Evolutionary conservation across 2,329 filamentous ascomycete species (phyloP).

Genomic region (Beauveria australis): DNA sequence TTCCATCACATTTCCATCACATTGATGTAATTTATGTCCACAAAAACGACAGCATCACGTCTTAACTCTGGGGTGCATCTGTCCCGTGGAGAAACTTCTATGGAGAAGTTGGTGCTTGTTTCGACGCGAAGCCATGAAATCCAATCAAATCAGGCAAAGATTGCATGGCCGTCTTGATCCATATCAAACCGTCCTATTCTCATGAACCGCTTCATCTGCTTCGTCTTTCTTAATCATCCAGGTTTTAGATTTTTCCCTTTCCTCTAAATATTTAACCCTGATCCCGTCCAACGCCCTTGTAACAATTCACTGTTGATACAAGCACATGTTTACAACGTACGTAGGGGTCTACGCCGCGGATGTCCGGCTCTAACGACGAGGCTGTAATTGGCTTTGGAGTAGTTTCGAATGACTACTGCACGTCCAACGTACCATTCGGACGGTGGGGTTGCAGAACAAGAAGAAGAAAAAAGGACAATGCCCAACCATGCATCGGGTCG

Average conservation of each 20-base stretch:
- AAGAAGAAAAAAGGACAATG: not conserved
- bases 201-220: not conserved
- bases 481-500: not conserved
- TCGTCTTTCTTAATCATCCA: not conserved
- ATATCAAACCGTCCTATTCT: not conserved
- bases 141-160: not conserved
- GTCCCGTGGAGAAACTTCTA: constrained; percentile 1
- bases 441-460: not conserved
- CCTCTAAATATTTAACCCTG: no score
- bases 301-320: not conserved
- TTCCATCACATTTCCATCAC: not conserved
- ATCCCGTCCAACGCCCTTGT: no score
- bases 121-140: not conserved
- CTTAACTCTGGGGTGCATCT: not conserved
- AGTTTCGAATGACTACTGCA: no score
- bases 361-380: constrained; percentile 1
- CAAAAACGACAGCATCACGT: not conserved
- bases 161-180: not conserved
- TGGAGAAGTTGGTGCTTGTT: constrained; percentile 4
- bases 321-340: not conserved
- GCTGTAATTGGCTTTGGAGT: not conserved
- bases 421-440: not conserved
- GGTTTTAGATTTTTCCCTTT: no score
- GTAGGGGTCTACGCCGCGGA: no score
- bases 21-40: not conserved